These are phyloP conservation scores for Pholiota conissans DNA, from an alignment of 768 basidiomycete genomes.

Conservation along the genomic window DNA sequence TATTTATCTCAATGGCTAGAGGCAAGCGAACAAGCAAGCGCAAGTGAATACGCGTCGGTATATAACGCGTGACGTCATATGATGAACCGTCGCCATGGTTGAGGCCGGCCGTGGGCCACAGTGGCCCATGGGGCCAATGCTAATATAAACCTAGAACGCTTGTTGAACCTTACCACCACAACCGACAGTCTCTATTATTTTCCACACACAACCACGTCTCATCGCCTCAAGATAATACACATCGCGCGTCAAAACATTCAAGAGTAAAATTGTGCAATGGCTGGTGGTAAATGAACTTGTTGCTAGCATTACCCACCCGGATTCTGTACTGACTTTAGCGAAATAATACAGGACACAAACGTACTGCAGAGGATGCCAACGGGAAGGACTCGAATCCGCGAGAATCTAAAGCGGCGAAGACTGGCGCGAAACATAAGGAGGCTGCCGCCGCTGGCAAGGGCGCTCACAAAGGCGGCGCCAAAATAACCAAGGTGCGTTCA, in stretches of 20 bases:
- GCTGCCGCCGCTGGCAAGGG: constrained; percentile 10
- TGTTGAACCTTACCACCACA: no score
- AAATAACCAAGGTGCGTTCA: constrained; percentile 43
- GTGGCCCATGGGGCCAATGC: background rate
- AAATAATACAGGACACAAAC: constrained; percentile 37
- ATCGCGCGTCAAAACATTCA: no score
- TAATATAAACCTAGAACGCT: background rate
- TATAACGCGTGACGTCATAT: constrained; percentile 10
- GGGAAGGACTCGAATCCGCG: constrained; percentile 34
- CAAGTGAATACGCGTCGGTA: no score
- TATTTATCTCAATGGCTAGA: background rate
- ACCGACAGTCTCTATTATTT: no score
- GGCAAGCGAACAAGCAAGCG: no score
- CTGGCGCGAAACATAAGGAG: constrained; percentile 25
- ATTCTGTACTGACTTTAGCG: background rate
- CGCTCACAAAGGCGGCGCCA: background rate
- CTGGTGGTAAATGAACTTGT: background rate
- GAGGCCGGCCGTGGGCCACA: no score
- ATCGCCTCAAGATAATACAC: no score
- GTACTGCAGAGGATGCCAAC: constrained; percentile 37
- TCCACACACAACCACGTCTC: no score
- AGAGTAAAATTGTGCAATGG: background rate
- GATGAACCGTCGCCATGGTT: constrained; percentile 2
- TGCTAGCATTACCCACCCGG: background rate
- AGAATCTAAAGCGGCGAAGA: constrained; percentile 53